Evolutionary conservation across 169 alveolate genomes (phyloP).

Genomic region (Plasmodium yoelii): DNA sequence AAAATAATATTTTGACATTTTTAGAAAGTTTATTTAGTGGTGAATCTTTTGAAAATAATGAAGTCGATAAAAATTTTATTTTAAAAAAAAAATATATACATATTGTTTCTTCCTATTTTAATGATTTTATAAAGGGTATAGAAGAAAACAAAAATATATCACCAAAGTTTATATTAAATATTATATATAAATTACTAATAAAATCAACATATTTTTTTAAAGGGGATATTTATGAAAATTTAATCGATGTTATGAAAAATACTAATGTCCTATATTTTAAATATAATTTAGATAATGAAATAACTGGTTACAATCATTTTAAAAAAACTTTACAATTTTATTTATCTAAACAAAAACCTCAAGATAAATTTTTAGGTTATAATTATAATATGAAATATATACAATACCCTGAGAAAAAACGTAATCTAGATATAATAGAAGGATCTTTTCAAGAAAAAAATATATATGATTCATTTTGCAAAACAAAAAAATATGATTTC

Average conservation of each 20-base stretch:
- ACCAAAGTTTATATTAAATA: conserved; percentile 44
- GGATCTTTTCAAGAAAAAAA: conserved; percentile 70
- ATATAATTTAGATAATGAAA: conserved; percentile 17
- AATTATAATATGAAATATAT: conserved; percentile 36
- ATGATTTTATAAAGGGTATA: conserved; percentile 58
- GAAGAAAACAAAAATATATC: conserved; percentile 49
- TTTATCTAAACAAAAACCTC: conserved; percentile 8
- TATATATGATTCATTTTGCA: conserved; percentile 33
- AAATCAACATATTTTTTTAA: conserved; percentile 72
- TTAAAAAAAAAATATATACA: conserved; percentile 56
- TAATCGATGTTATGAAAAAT: conserved; percentile 57
- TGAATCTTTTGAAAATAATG: conserved; percentile 51
- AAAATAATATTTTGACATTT: conserved; percentile 64
- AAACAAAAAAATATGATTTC: conserved; percentile 67
- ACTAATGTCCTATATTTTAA: conserved; percentile 18
- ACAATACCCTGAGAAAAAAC: conserved; percentile 38
- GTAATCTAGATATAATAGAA: conserved; percentile 40
- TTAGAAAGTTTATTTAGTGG: conserved; percentile 72
- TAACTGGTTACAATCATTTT: conserved; percentile 15
- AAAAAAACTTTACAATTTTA: conserved; percentile 43
- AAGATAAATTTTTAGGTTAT: conserved; percentile 54
- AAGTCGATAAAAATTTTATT: conserved; percentile 71
- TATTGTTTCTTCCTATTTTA: conserved; percentile 53
- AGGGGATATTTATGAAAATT: conserved; percentile 71
- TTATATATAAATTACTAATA: conserved; percentile 46